phyloP scores from a whole-genome alignment of 129 eudicot genomes.

The Glebionis coronaria region DNA sequence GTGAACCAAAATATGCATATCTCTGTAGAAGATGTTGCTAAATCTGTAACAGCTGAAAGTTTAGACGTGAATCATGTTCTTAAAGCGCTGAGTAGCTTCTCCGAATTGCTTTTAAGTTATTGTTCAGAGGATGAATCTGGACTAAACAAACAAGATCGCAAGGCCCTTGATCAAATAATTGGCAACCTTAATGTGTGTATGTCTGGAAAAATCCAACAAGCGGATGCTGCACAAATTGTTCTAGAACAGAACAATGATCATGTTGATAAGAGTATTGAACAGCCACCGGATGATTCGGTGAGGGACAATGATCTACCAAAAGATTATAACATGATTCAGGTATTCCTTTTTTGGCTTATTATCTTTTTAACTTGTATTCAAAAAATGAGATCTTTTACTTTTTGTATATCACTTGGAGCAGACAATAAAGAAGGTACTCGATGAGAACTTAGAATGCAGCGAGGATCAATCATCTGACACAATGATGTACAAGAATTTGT shows the following conservation, averaged over 20 bases:
- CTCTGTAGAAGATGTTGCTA: slow-evolving; percentile 8
- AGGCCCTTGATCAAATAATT: slow-evolving; percentile 41
- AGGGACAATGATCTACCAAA: slow-evolving; percentile 33
- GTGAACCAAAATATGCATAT: slow-evolving; percentile 1
- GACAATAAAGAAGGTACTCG: slow-evolving; percentile 64
- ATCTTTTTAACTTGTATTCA: background rate
- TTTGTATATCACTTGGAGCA: slow-evolving; percentile 21
- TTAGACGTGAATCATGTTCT: slow-evolving; percentile 44
- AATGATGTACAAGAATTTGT: slow-evolving; percentile 56
- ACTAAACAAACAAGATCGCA: slow-evolving; percentile 43
- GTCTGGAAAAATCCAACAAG: slow-evolving; percentile 30
- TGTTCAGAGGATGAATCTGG: slow-evolving; percentile 32
- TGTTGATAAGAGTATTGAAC: slow-evolving; percentile 35
- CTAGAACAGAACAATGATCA: slow-evolving; percentile 20
- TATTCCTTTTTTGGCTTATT: slow-evolving; percentile 18
- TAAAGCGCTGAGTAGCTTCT: slow-evolving; percentile 46
- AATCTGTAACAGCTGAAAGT: slow-evolving; percentile 20
- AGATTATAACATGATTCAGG: slow-evolving; percentile 62
- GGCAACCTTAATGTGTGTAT: slow-evolving; percentile 53
- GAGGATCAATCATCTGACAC: slow-evolving; percentile 40
- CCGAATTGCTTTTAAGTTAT: slow-evolving; percentile 49
- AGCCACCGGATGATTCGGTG: slow-evolving; percentile 17
- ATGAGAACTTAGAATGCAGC: slow-evolving; percentile 46
- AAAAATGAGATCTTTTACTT: background rate
- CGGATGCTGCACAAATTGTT: slow-evolving; percentile 17